Conservation (phyloP, 257 asterid species). For the Paulownia fortunei region DNA sequence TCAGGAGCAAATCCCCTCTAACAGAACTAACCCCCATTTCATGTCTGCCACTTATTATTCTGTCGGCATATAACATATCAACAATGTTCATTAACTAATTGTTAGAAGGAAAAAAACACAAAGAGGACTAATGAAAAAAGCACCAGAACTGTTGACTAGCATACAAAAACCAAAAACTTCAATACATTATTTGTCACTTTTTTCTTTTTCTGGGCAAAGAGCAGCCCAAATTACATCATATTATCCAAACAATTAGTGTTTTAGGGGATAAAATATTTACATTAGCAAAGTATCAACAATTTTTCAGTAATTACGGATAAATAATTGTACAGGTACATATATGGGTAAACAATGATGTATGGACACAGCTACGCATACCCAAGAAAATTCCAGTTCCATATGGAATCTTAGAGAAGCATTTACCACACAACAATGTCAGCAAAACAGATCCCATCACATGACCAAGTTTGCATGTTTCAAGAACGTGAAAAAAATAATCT, state of each 20-base stretch:
- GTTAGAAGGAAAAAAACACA: background rate
- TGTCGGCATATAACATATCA: background rate
- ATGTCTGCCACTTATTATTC: background rate
- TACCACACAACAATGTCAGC: slow-evolving; percentile 1
- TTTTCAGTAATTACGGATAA: background rate
- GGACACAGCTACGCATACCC: background rate
- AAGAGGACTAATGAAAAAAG: background rate
- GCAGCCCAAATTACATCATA: background rate
- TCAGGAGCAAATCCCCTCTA: background rate
- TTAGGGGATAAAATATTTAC: background rate
- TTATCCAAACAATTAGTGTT: background rate
- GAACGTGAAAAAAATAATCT: background rate
- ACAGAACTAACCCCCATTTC: background rate
- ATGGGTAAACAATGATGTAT: background rate
- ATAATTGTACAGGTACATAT: background rate
- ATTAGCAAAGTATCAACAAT: background rate
- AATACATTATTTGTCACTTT: background rate
- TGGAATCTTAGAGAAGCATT: slow-evolving; percentile 7
- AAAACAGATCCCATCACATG: background rate
- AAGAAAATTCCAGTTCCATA: background rate
- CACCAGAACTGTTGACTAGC: background rate
- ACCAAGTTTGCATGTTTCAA: background rate
- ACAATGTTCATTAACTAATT: background rate
- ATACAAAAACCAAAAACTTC: background rate
- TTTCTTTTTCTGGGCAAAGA: background rate